Base-by-base conservation (phyloP, 2,329 filamentous ascomycete species). In the Dothideomycetidae sp. region DNA sequence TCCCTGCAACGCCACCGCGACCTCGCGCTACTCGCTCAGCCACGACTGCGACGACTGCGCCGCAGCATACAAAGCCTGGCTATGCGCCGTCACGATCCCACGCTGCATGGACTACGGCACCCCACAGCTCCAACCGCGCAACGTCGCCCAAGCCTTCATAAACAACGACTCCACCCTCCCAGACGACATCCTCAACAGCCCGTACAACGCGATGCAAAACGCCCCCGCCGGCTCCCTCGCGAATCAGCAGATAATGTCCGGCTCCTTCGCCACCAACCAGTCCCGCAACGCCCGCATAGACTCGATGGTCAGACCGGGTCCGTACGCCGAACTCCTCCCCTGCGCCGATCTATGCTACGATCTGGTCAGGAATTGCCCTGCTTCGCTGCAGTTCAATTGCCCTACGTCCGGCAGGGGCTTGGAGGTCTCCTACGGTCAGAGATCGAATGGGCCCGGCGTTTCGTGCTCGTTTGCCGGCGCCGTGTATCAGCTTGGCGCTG, bases 241-340 rank as follows among this genome's bases (percentile, higher is more conserved):
- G 5, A 50, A 46, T 37, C 33, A 42, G n/a, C 55, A 56, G 33
- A 54, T 53, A 1, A 51, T 46, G 35, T 44, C 44, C 16, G 48
- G 47, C 19, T 48, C 50, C 17, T 45, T 53, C 33, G 53, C 55
- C 1, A 49, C 55, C 3, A 56, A 55, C 37, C 43, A 38, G 5
- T 52, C 48, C 10, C 48, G 55, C n/a, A 57, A 57, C 37, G 41
- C 45, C 60, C 72, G 33, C 10, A 90, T 96, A 47, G 85, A 94
- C 50, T 49, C 63, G 2, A 47, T 61, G 1, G 74, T 96, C 41
- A 59, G 68, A 44, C 86, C 90, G 0, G 90, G 90, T 0, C 90
- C 90, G 0, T 96, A 98, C 60, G 92, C 86, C 53, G 90, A 98
- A 61, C 65, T 96, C 13, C 63, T 93, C 5, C 90, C 90, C 0